A percentile compares a stretch with the other conserved stretches of the same genome.
Evolutionary conservation across 345 rosid species (phyloP).

Genomic region (Rhodomyrtus tomentosa): DNA sequence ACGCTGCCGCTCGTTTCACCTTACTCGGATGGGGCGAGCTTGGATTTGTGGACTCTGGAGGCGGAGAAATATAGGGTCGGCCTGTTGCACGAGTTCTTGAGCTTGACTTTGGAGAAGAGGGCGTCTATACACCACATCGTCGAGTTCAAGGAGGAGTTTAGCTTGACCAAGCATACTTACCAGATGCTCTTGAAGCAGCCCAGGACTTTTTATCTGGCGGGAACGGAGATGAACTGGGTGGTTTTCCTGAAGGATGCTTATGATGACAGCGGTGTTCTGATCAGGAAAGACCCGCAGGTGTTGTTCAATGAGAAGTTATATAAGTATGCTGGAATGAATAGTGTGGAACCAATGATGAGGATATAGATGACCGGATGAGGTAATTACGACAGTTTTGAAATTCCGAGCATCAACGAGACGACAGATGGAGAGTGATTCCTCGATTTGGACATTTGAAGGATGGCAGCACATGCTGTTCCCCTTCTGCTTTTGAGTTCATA

Average conservation of each 20-base stretch:
- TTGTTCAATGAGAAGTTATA: conserved; percentile 53
- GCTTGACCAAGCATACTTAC: conserved; percentile 76
- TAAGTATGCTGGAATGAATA: conserved; percentile 39
- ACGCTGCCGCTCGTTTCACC: conserved; percentile 80
- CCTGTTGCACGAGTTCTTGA: conserved; percentile 72
- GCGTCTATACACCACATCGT: conserved; percentile 86
- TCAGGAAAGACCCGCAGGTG: conserved; percentile 65
- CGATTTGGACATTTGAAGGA: not conserved
- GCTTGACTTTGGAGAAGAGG: conserved; percentile 81
- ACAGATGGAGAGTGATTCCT: not conserved
- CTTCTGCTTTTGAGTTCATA: not conserved
- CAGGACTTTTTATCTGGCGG: conserved; percentile 67
- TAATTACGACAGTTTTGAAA: not conserved
- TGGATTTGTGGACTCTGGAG: conserved; percentile 65
- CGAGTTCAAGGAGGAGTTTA: conserved; percentile 86
- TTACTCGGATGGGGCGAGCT: conserved; percentile 52
- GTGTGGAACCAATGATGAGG: conserved; percentile 2
- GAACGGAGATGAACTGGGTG: conserved; percentile 94
- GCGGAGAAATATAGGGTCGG: conserved; percentile 92
- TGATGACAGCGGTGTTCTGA: conserved; percentile 42
- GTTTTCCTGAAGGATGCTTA: conserved; percentile 66
- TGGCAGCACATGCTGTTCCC: not conserved
- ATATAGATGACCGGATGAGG: not conserved
- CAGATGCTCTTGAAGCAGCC: conserved; percentile 78
- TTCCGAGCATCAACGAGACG: not conserved